Base-by-base conservation (phyloP, 108 stramenopile genomes). In the Cyclostephanos tholiformis region DNA sequence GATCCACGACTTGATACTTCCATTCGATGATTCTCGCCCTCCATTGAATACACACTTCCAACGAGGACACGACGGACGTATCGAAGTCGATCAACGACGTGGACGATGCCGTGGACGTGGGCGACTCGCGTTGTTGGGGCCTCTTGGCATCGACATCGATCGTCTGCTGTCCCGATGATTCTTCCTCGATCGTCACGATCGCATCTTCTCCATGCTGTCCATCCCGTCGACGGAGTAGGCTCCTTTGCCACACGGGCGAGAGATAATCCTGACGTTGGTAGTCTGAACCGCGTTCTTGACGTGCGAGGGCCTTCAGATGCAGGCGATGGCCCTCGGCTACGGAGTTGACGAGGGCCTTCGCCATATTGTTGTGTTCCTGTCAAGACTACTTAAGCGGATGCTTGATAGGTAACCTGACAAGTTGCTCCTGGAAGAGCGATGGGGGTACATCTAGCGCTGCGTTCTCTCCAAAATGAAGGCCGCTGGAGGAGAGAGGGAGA, bases 241-340 rank as follows among this genome's bases (percentile, higher is more conserved):
- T 23, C 7, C 48, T 41, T 58, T 75, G 74, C 53, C 55, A 75
- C n/a, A 46, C 65, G 6, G 29, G 58, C 14, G 74, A 27, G 8
- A 75, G 63, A 65, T 60, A 75, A 41, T 75, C 32, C n/a, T 65
- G 39, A 2, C 59, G 51, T 39, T 75, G 74, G 57, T 75, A 75
- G 46, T 46, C 65, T 2, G 36, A n/a, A 5, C 36, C 12, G 7
- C 35, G 63, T 44, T 75, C 74, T 17, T 23, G 57, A 26, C 65
- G 55, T 20, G 66, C 53, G 13, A 75, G 65, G 2, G 53, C 63
- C 58, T 59, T 23, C 39, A 75, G 55, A 36, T 67, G 57, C 6
- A 50, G 64, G 32, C 44, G 65, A 50, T 75, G 25, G 46, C 74
- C 57, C 0, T 43, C 74, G 64, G 25, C 4, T 36, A 36, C 36